Base-by-base conservation (phyloP, 1,284 basidiomycete species). In the Pyrrhoderma lamaoense region DNA sequence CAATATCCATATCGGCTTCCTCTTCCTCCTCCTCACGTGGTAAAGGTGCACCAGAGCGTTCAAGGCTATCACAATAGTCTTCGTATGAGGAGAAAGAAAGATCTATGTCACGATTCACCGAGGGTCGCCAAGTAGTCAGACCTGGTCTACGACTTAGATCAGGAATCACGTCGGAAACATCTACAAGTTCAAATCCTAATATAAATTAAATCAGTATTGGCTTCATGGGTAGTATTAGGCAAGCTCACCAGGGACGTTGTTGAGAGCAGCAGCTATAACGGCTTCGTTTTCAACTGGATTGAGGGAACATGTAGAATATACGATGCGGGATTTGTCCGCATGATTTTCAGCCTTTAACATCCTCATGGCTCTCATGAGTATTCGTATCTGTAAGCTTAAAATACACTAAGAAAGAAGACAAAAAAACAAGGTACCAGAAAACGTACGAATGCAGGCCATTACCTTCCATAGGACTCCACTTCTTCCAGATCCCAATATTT, bases 231-330 rank as follows among this genome's bases (percentile, higher is more conserved):
- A 19, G 31, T 22, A 50, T 46, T 51, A 40, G 3, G 22, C 13
- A 22, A 4, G 61, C 74, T 39, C 38, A 85, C 90, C 87, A 23
- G 81, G 75, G 58, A 84, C 79, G 3, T 74, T 69, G 56, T 79
- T 80, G 25, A 97, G 71, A 0, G 89, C 93, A 31, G 89, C 86
- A 1, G 91, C 88, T 27, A 99, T 76, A 54, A 99, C 95, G 7
- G 96, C 92, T 68, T 99, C 96, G 66, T 99, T 98, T 70, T 99
- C 96, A 25, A 94, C 77, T 1, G 95, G 96, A 67, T 99, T 99
- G 61, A 99, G 74, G 1, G 94, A 98, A 66, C 96, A 99, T 0
- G 95, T 99, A 3, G 95, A 99, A 68, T 99, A 99, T 22, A 98
- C 94, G 53, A 99, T 85, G 35, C 91, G 82, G 9, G 95, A 95